Base-by-base conservation (phyloP, 2,329 filamentous ascomycete species). In the Fusarium hostae region DNA sequence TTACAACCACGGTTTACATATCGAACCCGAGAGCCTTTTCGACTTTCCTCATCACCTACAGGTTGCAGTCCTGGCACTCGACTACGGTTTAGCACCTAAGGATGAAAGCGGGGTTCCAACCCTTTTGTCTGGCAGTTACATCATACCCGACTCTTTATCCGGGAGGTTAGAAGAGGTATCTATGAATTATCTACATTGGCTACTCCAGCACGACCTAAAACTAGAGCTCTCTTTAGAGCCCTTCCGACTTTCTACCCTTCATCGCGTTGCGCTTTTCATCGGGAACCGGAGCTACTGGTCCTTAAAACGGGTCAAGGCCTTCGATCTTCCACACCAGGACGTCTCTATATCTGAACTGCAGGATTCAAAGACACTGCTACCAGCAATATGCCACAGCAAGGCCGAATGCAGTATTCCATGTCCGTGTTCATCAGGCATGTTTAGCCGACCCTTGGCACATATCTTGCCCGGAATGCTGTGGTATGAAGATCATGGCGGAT, bases 1-100 rank as follows among this genome's bases (percentile, higher is more conserved):
- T 9, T 32, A 8, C 12, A 5, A 10, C 9, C 1, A 5, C 12
- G 0, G 1, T 7, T 5, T 5, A 11, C 0, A 0, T 11, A 10
- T 6, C 18, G 9, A 12, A 6, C n/a, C 45, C 4, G 0, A 9
- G 6, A 26, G 48, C 11, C n/a, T 52, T 10, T 52, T 52, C 3
- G 8, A 5, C 0, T 7, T 15, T 6, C 32, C 16, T 20, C 48
- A 52, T 7, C 4, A 28, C 4, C 3, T 3, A 7, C 3, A 37
- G 18, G 34, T 52, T 20, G 34, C 18, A 13, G 1, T n/a, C 2
- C 2, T 52, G 4, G 48, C 34, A 13, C 3, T 4, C 9, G 8
- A 15, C 1, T 39, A 39, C 5, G 48, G 16, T 28, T n/a, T 52
- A 1, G 12, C 4, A 5, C 48, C 48, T 9, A n/a, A 10, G 5